Base-by-base conservation (phyloP, 345 rosid genomes). In the Euphorbia peplus region DNA sequence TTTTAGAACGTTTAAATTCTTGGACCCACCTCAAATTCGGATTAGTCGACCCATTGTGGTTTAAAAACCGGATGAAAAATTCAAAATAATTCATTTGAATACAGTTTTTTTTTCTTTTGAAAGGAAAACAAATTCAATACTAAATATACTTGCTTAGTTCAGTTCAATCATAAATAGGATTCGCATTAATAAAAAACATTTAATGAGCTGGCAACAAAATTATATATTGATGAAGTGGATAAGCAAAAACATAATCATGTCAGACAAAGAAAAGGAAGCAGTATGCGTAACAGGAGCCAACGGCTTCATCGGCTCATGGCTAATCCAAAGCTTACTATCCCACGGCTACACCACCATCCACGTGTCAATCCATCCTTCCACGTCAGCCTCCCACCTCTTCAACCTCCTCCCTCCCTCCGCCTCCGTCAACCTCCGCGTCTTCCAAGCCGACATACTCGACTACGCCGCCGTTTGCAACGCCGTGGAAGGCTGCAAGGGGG, bases 211-310 rank as follows among this genome's bases (percentile, higher is more conserved):
- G n/a, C n/a, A n/a, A n/a, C n/a, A n/a, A 32, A 39, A 39, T 39
- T 39, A 39, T 39, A 39, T 39, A 39, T 5, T 39, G n/a, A 39
- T 8, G 42, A 39, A 39, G 9, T 39, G 42, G 8, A 18, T n/a
- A 48, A 48, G 16, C 1, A 12, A 39, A 14, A 41, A 22, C 9
- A 1, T 22, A 19, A 48, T n/a, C 0, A 24, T 53, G 64, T 19
- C 66, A 1, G 28, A n/a, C 25, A 58, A 26, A 24, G 53, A 18
- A 18, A 75, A 66, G 51, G 79, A 85, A 44, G 64, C 89, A 16
- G 96, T 92, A 24, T 77, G 88, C 67, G 98, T 92, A 14, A 90
- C 89, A 8, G 98, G 96, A 63, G 98, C 90, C 30, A 92, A 88
- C 48, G 96, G 96, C 25, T 88, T 88, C 86, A 85, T 92, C 41